Conservation (phyloP, 176 grass and related monocot species). For the Triticum timopheevii region DNA sequence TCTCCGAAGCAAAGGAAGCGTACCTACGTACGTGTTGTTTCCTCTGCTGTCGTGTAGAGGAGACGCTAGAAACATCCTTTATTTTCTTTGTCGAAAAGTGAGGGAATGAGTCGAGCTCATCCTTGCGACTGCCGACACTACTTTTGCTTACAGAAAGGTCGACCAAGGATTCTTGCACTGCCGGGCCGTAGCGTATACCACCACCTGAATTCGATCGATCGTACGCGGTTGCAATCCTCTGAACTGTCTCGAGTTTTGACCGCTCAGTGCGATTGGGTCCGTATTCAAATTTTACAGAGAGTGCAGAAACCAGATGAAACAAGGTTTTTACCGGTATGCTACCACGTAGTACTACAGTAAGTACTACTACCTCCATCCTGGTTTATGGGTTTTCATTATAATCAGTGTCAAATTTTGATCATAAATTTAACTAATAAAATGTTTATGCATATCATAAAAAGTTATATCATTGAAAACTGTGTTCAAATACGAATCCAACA, state of each 20-base stretch:
- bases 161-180: background rate
- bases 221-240: background rate
- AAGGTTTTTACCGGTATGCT: too few relatives aligned
- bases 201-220: background rate
- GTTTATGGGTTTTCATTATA: too few relatives aligned
- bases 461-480: too few relatives aligned
- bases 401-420: too few relatives aligned
- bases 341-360: too few relatives aligned
- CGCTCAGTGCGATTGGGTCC: background rate
- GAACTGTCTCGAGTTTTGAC: background rate
- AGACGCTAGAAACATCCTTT: background rate
- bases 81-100: too few relatives aligned
- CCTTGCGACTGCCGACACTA: background rate
- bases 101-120: background rate
- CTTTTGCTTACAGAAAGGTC: background rate
- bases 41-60: background rate
- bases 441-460: too few relatives aligned
- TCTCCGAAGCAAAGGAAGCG: constrained; percentile 2
- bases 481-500: too few relatives aligned
- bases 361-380: too few relatives aligned
- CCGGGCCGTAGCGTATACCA: background rate
- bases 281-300: background rate
- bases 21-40: background rate
- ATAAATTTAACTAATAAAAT: too few relatives aligned
- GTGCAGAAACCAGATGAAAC: too few relatives aligned